Evolutionary conservation across 768 basidiomycete genomes (phyloP).

Genomic region (Austroboletus eburneus): DNA sequence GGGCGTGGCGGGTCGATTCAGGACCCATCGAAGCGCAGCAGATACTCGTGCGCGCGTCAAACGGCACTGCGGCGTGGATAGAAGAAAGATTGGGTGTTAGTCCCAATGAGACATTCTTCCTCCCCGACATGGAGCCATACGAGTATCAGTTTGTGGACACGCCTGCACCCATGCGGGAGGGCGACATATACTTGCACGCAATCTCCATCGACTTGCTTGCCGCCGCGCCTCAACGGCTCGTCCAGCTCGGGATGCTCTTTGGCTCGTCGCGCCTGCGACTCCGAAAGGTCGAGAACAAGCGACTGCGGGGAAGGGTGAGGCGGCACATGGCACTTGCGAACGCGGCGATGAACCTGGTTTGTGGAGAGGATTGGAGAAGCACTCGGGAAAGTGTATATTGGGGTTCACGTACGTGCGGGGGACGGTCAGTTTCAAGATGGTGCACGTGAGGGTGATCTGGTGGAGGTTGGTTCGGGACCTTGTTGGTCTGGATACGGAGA

Average conservation of each 20-base stretch:
- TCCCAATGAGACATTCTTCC: slow-evolving; percentile 36
- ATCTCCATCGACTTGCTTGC: slow-evolving; percentile 12
- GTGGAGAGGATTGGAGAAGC: slow-evolving; percentile 41
- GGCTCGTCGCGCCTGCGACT: slow-evolving; percentile 68
- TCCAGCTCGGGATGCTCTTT: slow-evolving; percentile 74
- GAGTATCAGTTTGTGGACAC: slow-evolving; percentile 34
- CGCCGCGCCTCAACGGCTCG: slow-evolving; percentile 38
- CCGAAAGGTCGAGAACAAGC: slow-evolving; percentile 41
- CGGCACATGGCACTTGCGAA: slow-evolving; percentile 56
- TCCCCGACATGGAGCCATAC: slow-evolving; percentile 56
- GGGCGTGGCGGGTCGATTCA: slow-evolving; percentile 68
- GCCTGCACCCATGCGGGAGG: slow-evolving; percentile 4
- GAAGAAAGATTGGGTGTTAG: slow-evolving; percentile 23
- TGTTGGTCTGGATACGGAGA: slow-evolving; percentile 39
- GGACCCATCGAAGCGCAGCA: slow-evolving; percentile 35
- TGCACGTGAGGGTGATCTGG: slow-evolving; percentile 47
- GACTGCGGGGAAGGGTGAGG: slow-evolving; percentile 39
- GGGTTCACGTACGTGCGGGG: slow-evolving; percentile 63
- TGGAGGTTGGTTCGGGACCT: slow-evolving; percentile 49
- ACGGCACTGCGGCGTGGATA: slow-evolving; percentile 39
- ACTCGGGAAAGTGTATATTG: slow-evolving; percentile 51
- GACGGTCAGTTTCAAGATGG: slow-evolving; percentile 57
- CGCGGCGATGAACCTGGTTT: slow-evolving; percentile 27
- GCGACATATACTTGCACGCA: slow-evolving; percentile 5
- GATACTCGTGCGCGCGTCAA: slow-evolving; percentile 44